Evolutionary conservation across 495 filamentous ascomycete species (phyloP).

Genomic region (Xeromyces bisporus): DNA sequence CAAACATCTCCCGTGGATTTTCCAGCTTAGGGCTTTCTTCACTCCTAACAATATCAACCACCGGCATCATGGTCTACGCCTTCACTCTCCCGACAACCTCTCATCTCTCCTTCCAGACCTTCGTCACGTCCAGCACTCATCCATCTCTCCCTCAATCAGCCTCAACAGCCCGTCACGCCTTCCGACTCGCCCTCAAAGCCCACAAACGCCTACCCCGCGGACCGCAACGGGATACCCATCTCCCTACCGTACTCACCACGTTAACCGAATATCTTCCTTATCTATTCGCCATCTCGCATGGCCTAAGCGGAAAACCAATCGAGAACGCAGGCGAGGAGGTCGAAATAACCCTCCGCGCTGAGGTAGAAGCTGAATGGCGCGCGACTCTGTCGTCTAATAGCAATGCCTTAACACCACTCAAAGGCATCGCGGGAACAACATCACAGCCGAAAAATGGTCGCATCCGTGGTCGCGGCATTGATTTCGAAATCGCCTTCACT

Average conservation of each 20-base stretch:
- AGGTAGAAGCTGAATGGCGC: constrained; percentile 64
- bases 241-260: constrained; percentile 47
- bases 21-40: too few species aligned
- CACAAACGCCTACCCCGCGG: constrained; percentile 59
- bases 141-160: constrained; percentile 66
- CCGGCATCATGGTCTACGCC: constrained; percentile 72
- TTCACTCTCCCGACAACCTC: constrained; percentile 77
- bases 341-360: constrained; percentile 41
- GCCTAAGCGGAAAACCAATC: constrained; percentile 33
- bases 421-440: constrained; percentile 2
- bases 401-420: constrained; percentile 25
- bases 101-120: constrained; percentile 56
- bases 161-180: constrained; percentile 59
- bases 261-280: constrained; percentile 66
- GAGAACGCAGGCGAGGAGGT: constrained; percentile 32
- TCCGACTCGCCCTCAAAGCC: constrained; percentile 60
- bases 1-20: too few species aligned
- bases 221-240: constrained; percentile 41
- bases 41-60: too few species aligned
- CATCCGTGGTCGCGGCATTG: constrained; percentile 51
- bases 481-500: constrained; percentile 67
- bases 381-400: constrained; percentile 50
- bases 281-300: constrained; percentile 54
- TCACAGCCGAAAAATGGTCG: constrained; percentile 36
- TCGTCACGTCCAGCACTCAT: constrained; percentile 53